Conservation (phyloP, 257 asterid species). For the Fraxinus anomala region DNA sequence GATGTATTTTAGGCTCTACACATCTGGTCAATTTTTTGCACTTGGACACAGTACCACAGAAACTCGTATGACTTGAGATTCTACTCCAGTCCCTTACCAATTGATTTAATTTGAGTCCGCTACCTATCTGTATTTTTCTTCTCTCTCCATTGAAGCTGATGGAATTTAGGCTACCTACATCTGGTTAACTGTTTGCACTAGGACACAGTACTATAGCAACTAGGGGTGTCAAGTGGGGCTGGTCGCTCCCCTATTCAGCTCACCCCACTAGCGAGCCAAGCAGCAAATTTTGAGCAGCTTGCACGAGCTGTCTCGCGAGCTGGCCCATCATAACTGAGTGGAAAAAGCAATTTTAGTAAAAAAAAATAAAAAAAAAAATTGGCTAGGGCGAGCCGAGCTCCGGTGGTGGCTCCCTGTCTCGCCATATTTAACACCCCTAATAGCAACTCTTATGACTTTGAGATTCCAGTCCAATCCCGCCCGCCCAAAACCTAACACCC, state of each 20-base stretch:
- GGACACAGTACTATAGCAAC: not conserved
- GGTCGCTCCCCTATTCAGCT: too few species aligned
- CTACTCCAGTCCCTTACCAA: not conserved
- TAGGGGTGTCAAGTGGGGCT: not conserved
- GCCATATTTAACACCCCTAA: too few species aligned
- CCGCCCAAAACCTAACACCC: not conserved
- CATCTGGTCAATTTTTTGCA: not conserved
- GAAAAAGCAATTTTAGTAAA: too few species aligned
- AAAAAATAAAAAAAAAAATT: too few species aligned
- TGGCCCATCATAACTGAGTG: too few species aligned
- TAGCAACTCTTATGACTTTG: not conserved
- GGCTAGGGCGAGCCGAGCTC: too few species aligned
- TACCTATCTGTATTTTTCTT: not conserved
- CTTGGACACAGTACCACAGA: not conserved
- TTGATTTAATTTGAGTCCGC: too few species aligned
- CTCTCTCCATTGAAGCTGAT: not conserved
- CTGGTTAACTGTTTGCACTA: not conserved
- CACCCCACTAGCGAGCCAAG: too few species aligned
- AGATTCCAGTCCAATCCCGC: not conserved
- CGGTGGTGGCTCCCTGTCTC: too few species aligned
- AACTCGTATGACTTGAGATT: not conserved
- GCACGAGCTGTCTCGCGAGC: too few species aligned
- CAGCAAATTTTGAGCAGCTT: too few species aligned
- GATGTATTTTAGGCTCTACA: not conserved
- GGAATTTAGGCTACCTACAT: not conserved